phyloP scores from a whole-genome alignment of 352 stramenopile genomes.

The Phytophthora palmivora region DNA sequence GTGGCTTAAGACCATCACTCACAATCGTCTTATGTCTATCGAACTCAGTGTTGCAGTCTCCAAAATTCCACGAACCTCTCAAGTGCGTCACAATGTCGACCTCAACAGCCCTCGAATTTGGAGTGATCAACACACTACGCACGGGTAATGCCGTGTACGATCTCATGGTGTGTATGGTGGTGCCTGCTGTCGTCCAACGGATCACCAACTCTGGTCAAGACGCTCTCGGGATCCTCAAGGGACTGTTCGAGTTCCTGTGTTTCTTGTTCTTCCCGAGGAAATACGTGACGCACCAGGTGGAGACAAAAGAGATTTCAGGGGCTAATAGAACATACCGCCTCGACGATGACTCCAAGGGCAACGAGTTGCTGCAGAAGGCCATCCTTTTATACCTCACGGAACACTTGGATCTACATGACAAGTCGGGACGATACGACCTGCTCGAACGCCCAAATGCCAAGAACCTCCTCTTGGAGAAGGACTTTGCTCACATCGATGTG shows the following conservation, averaged over 20 bases:
- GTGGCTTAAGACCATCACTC: background rate
- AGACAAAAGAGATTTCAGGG: slow-evolving; percentile 41
- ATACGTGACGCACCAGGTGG: slow-evolving; percentile 32
- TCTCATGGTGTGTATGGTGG: slow-evolving; percentile 59
- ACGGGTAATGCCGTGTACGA: slow-evolving; percentile 60
- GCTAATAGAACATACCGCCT: slow-evolving; percentile 34
- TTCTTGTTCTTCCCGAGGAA: slow-evolving; percentile 9
- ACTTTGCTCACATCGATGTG: slow-evolving; percentile 21
- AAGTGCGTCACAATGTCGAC: slow-evolving; percentile 29
- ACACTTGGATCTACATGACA: slow-evolving; percentile 40
- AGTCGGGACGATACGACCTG: slow-evolving; percentile 50
- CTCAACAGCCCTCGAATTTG: slow-evolving; percentile 47
- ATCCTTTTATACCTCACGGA: slow-evolving; percentile 51
- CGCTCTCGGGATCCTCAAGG: slow-evolving; percentile 13
- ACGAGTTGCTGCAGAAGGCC: slow-evolving; percentile 59
- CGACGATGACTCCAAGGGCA: slow-evolving; percentile 41
- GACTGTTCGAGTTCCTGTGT: slow-evolving; percentile 15
- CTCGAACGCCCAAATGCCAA: slow-evolving; percentile 34
- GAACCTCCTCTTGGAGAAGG: slow-evolving; percentile 14
- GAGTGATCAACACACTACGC: slow-evolving; percentile 57
- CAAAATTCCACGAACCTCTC: slow-evolving; percentile 8
- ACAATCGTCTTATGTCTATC: background rate
- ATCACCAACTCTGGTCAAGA: slow-evolving; percentile 27
- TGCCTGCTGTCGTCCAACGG: slow-evolving; percentile 55
- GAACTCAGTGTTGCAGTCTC: slow-evolving; percentile 3